Evolutionary conservation across 129 eudicot species (phyloP).

Genomic region (Arctium lappa): DNA sequence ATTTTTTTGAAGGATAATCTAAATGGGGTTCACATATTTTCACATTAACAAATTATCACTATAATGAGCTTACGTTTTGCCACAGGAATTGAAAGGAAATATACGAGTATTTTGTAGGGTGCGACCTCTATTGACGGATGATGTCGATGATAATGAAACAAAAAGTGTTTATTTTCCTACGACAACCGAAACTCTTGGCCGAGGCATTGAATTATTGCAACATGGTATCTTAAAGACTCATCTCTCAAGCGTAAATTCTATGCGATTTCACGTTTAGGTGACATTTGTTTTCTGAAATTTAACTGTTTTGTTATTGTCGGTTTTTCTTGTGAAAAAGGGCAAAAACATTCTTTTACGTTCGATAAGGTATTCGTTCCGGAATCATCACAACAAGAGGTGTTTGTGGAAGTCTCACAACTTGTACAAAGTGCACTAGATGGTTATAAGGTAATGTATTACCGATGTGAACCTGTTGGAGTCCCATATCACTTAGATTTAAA

Average conservation of each 20-base stretch:
- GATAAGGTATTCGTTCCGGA: conserved; percentile 92
- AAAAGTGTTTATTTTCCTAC: conserved; percentile 69
- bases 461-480: not conserved
- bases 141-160: conserved; percentile 50
- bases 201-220: conserved; percentile 80
- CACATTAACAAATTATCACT: not conserved
- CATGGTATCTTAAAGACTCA: conserved; percentile 44
- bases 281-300: not conserved
- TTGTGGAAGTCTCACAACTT: conserved; percentile 91
- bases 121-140: conserved; percentile 76
- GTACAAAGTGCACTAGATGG: conserved; percentile 99
- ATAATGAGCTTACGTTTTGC: conserved; percentile 8
- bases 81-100: conserved; percentile 95
- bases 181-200: conserved; percentile 65
- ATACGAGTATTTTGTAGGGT: conserved; percentile 98
- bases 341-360: conserved; percentile 72
- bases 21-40: not conserved
- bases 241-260: not conserved
- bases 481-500: not conserved
- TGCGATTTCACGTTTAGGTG: not conserved
- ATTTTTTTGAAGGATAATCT: not conserved
- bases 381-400: conserved; percentile 84
- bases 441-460: conserved; percentile 62
- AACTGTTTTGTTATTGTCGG: not conserved
- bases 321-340: conserved; percentile 45